Conservation (phyloP, 2,329 filamentous ascomycete species). For the Lasiodiplodia citricola region DNA sequence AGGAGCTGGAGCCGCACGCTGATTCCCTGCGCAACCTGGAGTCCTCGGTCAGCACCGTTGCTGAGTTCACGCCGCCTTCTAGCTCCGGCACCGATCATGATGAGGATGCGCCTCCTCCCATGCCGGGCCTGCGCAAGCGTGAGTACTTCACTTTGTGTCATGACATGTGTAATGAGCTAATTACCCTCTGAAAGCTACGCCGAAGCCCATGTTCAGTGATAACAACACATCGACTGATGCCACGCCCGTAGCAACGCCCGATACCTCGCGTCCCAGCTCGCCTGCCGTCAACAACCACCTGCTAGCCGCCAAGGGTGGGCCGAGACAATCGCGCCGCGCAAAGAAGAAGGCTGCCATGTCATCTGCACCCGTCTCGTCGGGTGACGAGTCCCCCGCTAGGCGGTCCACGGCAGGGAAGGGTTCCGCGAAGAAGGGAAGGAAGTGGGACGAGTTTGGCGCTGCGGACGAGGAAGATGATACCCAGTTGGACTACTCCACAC, state of each 20-base stretch:
- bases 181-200: constrained; percentile 28
- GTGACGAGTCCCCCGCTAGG: constrained; percentile 72
- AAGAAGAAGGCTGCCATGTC: constrained; percentile 65
- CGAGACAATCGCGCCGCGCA: constrained; percentile 81
- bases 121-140: constrained; percentile 59
- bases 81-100: constrained; percentile 54
- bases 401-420: constrained; percentile 59
- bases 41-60: constrained; percentile 33
- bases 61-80: constrained; percentile 59
- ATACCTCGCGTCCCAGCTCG: constrained; percentile 79
- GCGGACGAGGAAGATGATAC: constrained; percentile 83
- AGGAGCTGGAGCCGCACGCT: constrained; percentile 67
- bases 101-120: constrained; percentile 56
- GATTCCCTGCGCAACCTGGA: constrained; percentile 26
- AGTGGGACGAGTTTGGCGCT: constrained; percentile 88
- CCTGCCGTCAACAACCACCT: constrained; percentile 69
- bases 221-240: constrained; percentile 65
- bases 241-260: constrained; percentile 72
- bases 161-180: constrained; percentile 51
- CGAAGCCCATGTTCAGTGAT: constrained; percentile 37
- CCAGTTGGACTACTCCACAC: constrained; percentile 85
- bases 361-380: constrained; percentile 74
- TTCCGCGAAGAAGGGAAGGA: constrained; percentile 79
- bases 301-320: constrained; percentile 71
- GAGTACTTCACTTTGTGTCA: constrained; percentile 67